phyloP scores from a whole-genome alignment of 352 stramenopile genomes.

The Chrysophaeum taylorii region DNA sequence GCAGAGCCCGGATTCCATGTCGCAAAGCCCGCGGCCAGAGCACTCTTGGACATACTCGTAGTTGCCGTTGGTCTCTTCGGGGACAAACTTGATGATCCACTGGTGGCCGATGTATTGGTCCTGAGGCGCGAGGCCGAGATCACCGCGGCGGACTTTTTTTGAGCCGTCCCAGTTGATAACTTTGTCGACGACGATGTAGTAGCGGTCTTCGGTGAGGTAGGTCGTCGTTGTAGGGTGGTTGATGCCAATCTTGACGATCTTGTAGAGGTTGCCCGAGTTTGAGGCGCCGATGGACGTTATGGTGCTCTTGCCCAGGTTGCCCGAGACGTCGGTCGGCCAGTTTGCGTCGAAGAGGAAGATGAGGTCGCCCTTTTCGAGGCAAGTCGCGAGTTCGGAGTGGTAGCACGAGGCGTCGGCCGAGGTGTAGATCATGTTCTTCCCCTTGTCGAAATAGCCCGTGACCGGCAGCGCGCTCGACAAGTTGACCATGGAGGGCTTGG shows the following conservation, averaged over 20 bases:
- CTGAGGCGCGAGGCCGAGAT: slow-evolving; percentile 33
- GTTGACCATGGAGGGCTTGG: slow-evolving; percentile 18
- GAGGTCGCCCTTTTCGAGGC: slow-evolving; percentile 9
- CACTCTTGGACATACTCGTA: slow-evolving; percentile 44
- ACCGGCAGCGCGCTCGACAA: slow-evolving; percentile 25
- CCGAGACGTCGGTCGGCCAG: not conserved
- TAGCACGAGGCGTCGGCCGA: not conserved
- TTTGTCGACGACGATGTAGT: slow-evolving; percentile 37
- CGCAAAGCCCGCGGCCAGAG: slow-evolving; percentile 39
- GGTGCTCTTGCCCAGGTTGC: not conserved
- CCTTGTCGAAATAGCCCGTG: slow-evolving; percentile 24
- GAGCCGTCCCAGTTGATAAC: slow-evolving; percentile 35
- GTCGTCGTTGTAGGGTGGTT: not conserved
- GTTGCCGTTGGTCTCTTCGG: slow-evolving; percentile 3
- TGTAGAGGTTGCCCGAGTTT: slow-evolving; percentile 12
- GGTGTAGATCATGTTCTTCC: slow-evolving; percentile 18
- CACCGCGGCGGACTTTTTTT: slow-evolving; percentile 14
- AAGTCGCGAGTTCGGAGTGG: not conserved
- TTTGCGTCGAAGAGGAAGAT: slow-evolving; percentile 13
- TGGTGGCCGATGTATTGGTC: slow-evolving; percentile 24
- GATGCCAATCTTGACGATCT: slow-evolving; percentile 15
- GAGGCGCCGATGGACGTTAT: not conserved
- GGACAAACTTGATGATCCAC: slow-evolving; percentile 5
- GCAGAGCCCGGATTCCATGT: slow-evolving; percentile 39
- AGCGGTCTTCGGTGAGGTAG: slow-evolving; percentile 14